Conservation (phyloP, 2,329 filamentous ascomycete species). For the Hymenoscyphus scutula region DNA sequence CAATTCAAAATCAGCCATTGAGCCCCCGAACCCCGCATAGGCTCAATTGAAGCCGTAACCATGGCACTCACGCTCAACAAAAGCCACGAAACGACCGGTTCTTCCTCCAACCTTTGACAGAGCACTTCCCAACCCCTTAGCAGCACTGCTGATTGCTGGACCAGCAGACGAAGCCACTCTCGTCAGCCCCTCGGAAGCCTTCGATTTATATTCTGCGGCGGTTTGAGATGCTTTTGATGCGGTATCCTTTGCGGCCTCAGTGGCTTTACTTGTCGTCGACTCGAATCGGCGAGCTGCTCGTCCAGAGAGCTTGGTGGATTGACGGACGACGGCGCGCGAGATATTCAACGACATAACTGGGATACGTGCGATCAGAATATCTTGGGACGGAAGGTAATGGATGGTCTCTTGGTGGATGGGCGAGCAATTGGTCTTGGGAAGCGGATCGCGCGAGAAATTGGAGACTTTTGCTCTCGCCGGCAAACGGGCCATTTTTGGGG, state of each 20-base stretch:
- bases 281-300: constrained; percentile 47
- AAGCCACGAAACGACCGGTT: constrained; percentile 73
- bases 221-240: constrained; percentile 43
- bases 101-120: constrained; percentile 78
- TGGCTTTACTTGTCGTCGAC: constrained; percentile 52
- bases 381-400: constrained; percentile 21
- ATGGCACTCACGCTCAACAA: constrained; percentile 76
- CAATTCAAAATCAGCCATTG: constrained; percentile 27
- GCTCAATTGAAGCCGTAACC: constrained; percentile 9
- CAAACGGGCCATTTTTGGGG: constrained; percentile 16
- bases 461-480: constrained; percentile 25
- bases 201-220: constrained; percentile 50
- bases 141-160: constrained; percentile 71
- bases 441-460: constrained; percentile 24
- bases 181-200: constrained; percentile 80
- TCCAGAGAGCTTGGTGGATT: constrained; percentile 33
- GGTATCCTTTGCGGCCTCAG: constrained; percentile 41
- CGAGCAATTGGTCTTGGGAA: constrained; percentile 31
- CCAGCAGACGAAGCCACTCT: constrained; percentile 78
- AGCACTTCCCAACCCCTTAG: constrained; percentile 62
- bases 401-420: constrained; percentile 18
- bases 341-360: constrained; percentile 33
- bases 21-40: constrained; percentile 8
- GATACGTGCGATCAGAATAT: constrained; percentile 23
- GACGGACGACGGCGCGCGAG: constrained; percentile 34